Evolutionary conservation across 2,329 filamentous ascomycete species (phyloP), one percentile per base, ranked within the genome.

Genomic region (Sarocladium oryzae): DNA sequence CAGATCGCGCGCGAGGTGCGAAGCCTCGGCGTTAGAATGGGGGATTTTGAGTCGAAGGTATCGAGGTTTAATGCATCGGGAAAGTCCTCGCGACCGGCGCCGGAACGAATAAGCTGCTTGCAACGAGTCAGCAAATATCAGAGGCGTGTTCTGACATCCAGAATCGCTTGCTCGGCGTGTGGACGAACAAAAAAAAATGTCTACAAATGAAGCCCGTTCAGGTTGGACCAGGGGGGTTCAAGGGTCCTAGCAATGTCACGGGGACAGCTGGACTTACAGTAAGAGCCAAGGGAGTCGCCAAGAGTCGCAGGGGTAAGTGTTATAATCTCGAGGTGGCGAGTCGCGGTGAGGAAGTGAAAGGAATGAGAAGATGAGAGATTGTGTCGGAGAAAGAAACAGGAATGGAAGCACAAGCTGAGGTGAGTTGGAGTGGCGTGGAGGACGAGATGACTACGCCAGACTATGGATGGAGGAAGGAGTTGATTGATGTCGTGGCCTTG

Each of bases 401-500:
- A 15, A 5, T 11, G 9, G 13, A 26, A 20, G 32, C 32, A 36
- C 9, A 37, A 16, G 46, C 18, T 49, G 43, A 48, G 28, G 28
- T 16, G 3, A 33, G 24, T 32, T 32, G 11, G 43, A 10, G 15
- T 9, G 23, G 32, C 24, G 16, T 20, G 10, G 26, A 35, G 18
- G 26, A 49, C 21, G 26, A n/a, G n/a, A n/a, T n/a, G n/a, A n/a
- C n/a, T n/a, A n/a, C n/a, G n/a, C n/a, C n/a, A n/a, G n/a, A n/a
- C n/a, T 15, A 32, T 8, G 30, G 30, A n/a, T n/a, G 33, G 6
- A 5, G 33, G 7, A 23, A 49, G 28, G 43, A n/a, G 15, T 11
- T 6, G 16, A 33, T 24, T 48, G 46, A 49, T 49, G 46, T 49
- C 46, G 46, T 49, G 46, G 46, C 46, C 46, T 49, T 32, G 21